Base-by-base conservation (phyloP, 2,329 filamentous ascomycete species). In the Aspergillus cejpii region DNA sequence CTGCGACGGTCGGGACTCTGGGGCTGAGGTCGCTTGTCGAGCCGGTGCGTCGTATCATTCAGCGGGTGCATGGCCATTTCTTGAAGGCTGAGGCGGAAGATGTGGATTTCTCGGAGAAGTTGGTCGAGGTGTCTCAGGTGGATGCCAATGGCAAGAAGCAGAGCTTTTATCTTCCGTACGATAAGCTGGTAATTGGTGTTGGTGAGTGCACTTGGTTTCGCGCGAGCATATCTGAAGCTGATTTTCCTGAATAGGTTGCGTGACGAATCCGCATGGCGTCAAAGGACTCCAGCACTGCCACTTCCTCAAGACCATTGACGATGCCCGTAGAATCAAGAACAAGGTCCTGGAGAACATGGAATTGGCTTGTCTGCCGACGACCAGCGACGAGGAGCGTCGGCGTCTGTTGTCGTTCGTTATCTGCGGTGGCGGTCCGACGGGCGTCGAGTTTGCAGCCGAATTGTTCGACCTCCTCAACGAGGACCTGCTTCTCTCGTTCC, bases 381-480 rank as follows among this genome's bases (percentile, higher is more conserved):
- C 90, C 0, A 72, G 79, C 0, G 91, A 98, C 58, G 83, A 89
- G 34, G 92, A 98, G 68, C 82, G 92, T 51, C 84, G 78, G 61
- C 81, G 91, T 29, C 74, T 98, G 12, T 76, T 98, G 3, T 97
- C 92, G 0, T 98, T 98, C 60, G 92, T 96, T n/a, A 74, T 98
- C 45, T 91, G 87, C 61, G 92, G 92, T 43, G 92, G 92, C 57
- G 92, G 92, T 0, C 92, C 92, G 3, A 98, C 92, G 0, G 92
- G 92, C 49, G 92, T 98, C 27, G 92, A 98, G 65, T 98, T 98
- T 59, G 94, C 94, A 1, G 92, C 92, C 5, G 92, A 98, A 64
- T 77, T 98, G 5, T 97, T 86, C 64, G 92, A 98, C 66, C 83
- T 98, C 66, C 76, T 98, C 12, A 98, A 98, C 61, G 94, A 98